These are phyloP conservation scores for Corinectria fuckeliana DNA, from an alignment of 2,329 filamentous ascomycete genomes.

Conservation along the genomic window DNA sequence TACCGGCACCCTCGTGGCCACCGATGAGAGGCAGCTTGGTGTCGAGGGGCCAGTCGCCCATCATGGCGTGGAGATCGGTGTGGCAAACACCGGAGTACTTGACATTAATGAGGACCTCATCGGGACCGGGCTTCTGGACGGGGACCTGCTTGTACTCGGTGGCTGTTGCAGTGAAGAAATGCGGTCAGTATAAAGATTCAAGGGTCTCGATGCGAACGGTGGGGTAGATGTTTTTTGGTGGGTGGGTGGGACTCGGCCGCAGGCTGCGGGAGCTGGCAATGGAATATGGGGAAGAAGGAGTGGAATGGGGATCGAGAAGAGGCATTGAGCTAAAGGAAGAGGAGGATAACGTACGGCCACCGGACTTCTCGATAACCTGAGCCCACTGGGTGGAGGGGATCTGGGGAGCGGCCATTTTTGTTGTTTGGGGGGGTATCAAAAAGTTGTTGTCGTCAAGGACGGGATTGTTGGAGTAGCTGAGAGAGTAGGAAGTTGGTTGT, in stretches of 20 bases:
- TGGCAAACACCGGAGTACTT: conserved; percentile 92
- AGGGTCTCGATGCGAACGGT: conserved; percentile 21
- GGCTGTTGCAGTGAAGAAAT: conserved; percentile 49
- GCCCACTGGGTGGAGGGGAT: conserved; percentile 90
- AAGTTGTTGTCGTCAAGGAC: conserved; percentile 31
- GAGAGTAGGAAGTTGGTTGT: conserved; percentile 32
- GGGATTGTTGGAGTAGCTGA: conserved; percentile 22
- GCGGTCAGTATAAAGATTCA: conserved; percentile 23
- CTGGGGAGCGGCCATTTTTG: conserved; percentile 44
- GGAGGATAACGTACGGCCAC: conserved; percentile 62
- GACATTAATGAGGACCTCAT: conserved; percentile 91
- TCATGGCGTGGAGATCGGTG: conserved; percentile 80
- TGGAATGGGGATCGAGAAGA: background rate
- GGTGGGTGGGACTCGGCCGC: conserved; percentile 23
- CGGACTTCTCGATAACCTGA: conserved; percentile 84
- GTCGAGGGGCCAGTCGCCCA: conserved; percentile 88
- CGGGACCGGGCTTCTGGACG: conserved; percentile 79
- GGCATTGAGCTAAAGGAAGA: background rate
- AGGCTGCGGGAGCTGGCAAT: conserved; percentile 15
- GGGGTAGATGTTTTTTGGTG: conserved; percentile 19
- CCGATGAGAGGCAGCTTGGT: conserved; percentile 86
- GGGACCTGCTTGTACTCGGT: conserved; percentile 81
- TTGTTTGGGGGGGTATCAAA: conserved; percentile 30
- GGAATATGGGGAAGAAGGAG: conserved; percentile 3
- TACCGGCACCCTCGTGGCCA: conserved; percentile 79